These are phyloP conservation scores for Neofusicoccum parvum DNA, from an alignment of 2,329 filamentous ascomycete genomes.

Conservation along the genomic window DNA sequence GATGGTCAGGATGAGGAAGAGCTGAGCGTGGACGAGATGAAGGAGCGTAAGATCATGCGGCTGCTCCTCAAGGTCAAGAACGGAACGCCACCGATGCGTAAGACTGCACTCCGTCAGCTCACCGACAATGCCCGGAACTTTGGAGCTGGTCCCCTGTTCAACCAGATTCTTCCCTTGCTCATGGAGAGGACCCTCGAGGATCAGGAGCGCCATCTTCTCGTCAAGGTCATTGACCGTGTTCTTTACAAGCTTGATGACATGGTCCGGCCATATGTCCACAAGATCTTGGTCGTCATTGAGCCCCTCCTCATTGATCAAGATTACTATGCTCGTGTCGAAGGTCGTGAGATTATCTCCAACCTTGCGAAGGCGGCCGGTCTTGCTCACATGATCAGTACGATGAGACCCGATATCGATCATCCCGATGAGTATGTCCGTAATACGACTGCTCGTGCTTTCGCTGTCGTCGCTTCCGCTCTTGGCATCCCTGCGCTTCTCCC, in stretches of 20 bases:
- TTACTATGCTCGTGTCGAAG: slow-evolving; percentile 97
- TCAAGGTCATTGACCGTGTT: slow-evolving; percentile 98
- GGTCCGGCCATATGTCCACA: slow-evolving; percentile 94
- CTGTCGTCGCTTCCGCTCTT: slow-evolving; percentile 92
- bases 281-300: slow-evolving; percentile 97
- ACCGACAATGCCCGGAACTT: slow-evolving; percentile 98
- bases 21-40: slow-evolving; percentile 88
- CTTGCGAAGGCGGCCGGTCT: slow-evolving; percentile 94
- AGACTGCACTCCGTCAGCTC: slow-evolving; percentile 93
- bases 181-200: slow-evolving; percentile 99
- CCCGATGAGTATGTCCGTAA: slow-evolving; percentile 98
- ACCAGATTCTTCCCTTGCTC: slow-evolving; percentile 92
- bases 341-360: slow-evolving; percentile 98
- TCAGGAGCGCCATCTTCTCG: slow-evolving; percentile 94
- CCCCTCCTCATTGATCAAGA: slow-evolving; percentile 99
- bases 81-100: slow-evolving; percentile 96
- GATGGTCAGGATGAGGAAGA: slow-evolving; percentile 91
- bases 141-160: slow-evolving; percentile 90
- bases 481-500: slow-evolving; percentile 94
- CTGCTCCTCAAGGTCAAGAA: slow-evolving; percentile 98
- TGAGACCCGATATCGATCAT: slow-evolving; percentile 98
- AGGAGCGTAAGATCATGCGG: slow-evolving; percentile 98
- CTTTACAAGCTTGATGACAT: slow-evolving; percentile 98
- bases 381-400: slow-evolving; percentile 98
- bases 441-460: slow-evolving; percentile 94